These are phyloP conservation scores for Pleurotus giganteus DNA, from an alignment of 768 basidiomycete species.

Conservation along the genomic window DNA sequence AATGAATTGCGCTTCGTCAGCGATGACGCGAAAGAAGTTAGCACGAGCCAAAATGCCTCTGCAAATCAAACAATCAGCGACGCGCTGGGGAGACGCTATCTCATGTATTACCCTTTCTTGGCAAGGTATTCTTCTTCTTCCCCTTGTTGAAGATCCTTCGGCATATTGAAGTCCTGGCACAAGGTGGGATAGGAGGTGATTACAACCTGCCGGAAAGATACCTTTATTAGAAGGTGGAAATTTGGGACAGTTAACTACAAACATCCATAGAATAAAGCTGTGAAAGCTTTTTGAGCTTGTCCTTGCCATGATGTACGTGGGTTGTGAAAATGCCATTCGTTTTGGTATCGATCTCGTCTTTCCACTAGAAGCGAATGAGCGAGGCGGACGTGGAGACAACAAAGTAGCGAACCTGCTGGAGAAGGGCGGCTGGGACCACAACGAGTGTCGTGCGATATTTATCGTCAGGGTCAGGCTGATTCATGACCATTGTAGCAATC, in stretches of 20 bases:
- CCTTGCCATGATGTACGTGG: conserved; percentile 70
- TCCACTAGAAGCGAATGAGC: conserved; percentile 46
- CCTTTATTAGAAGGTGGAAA: neutral
- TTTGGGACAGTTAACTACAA: conserved; percentile 11
- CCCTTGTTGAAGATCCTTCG: conserved; percentile 40
- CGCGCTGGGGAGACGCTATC: neutral
- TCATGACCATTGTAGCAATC: conserved; percentile 76
- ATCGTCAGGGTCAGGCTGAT: conserved; percentile 49
- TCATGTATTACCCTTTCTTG: conserved; percentile 41
- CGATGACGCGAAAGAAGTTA: conserved; percentile 66
- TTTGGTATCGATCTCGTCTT: conserved; percentile 69
- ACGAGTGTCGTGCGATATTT: conserved; percentile 59
- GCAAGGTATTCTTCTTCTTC: conserved; percentile 49
- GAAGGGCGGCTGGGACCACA: conserved; percentile 73
- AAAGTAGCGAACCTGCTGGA: conserved; percentile 53
- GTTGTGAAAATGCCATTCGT: conserved; percentile 60
- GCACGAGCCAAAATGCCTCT: conserved; percentile 62
- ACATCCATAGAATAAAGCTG: conserved; percentile 47
- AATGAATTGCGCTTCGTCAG: conserved; percentile 81
- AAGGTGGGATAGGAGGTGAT: conserved; percentile 79
- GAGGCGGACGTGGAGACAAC: neutral
- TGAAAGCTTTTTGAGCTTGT: conserved; percentile 51
- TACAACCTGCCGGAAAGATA: conserved; percentile 44
- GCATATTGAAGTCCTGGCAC: conserved; percentile 54
- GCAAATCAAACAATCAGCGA: neutral